Percentiles rank a stretch among this genome's conserved stretches.
Evolutionary conservation across 768 basidiomycete species (phyloP).

Genomic region (Kwoniella pini): DNA sequence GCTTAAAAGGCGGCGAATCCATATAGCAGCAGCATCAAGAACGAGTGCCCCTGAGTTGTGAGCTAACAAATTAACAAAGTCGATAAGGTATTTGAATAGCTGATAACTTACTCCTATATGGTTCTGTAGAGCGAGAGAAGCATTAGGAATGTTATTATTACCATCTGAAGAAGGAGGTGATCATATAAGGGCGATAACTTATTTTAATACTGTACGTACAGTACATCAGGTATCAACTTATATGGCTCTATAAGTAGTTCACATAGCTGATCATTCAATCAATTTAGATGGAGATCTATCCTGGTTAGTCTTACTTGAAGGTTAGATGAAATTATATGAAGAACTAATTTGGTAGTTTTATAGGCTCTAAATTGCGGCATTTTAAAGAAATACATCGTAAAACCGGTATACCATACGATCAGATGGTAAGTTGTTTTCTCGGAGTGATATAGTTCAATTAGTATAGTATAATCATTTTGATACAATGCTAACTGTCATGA

Average conservation of each 20-base stretch:
- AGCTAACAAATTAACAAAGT: too few species aligned
- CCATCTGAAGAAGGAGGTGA: conserved; percentile 40
- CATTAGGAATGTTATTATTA: conserved; percentile 60
- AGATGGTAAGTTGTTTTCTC: conserved; percentile 64
- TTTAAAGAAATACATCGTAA: conserved; percentile 72
- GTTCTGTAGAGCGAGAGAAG: conserved; percentile 67
- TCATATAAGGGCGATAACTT: conserved; percentile 50
- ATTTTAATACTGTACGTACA: conserved; percentile 55
- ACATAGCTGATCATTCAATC: too few species aligned
- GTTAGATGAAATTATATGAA: not conserved
- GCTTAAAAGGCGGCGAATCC: conserved; percentile 56
- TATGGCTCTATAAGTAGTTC: too few species aligned
- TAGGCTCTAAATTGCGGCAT: conserved; percentile 77
- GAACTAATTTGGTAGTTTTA: not conserved
- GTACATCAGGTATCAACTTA: too few species aligned
- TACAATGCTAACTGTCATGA: conserved; percentile 56
- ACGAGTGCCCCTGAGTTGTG: conserved; percentile 71
- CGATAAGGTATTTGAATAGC: too few species aligned
- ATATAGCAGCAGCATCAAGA: conserved; percentile 73
- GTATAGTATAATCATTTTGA: conserved; percentile 9
- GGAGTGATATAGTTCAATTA: not conserved
- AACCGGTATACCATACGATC: conserved; percentile 73
- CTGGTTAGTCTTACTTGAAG: conserved; percentile 34
- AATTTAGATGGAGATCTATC: conserved; percentile 55
- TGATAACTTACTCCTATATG: too few species aligned